phyloP scores from a whole-genome alignment of 495 filamentous ascomycete species.

The Glonium stellatum region DNA sequence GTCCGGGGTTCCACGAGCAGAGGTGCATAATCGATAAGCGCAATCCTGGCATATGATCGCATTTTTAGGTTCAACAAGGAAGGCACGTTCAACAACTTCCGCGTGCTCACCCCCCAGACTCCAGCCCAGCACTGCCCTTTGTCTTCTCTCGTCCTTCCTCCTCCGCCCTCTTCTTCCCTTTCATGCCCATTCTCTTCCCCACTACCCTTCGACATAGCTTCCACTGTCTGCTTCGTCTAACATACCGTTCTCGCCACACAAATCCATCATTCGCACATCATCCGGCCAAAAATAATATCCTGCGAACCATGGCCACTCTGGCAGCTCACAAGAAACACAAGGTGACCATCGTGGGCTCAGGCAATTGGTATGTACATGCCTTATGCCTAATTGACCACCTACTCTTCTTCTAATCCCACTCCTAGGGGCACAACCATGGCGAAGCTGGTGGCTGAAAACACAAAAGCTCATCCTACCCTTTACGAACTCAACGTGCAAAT shows the following conservation, averaged over 20 bases:
- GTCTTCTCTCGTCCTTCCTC: neutral
- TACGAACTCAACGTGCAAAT: slow-evolving; percentile 91
- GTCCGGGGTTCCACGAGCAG: neutral
- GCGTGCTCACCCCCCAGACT: neutral
- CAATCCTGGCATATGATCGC: slow-evolving; percentile 1
- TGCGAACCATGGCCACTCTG: slow-evolving; percentile 34
- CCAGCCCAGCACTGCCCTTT: too few relatives aligned
- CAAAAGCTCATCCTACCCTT: slow-evolving; percentile 61
- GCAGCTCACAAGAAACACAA: slow-evolving; percentile 66
- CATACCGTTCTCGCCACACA: neutral
- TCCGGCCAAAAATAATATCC: neutral
- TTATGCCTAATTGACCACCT: neutral
- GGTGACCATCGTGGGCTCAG: slow-evolving; percentile 88
- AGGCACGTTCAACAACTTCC: neutral
- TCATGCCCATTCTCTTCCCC: neutral
- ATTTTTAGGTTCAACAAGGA: slow-evolving; percentile 3
- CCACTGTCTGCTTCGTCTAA: neutral
- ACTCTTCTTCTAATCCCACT: neutral
- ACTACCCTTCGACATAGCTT: neutral
- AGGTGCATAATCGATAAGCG: slow-evolving; percentile 1
- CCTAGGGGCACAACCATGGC: slow-evolving; percentile 87
- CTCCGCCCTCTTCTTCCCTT: neutral
- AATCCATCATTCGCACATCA: neutral
- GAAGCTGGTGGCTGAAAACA: slow-evolving; percentile 94
- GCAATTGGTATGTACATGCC: slow-evolving; percentile 72